phyloP scores from a whole-genome alignment of 352 stramenopile species.

The Globisporangium spiculum region DNA sequence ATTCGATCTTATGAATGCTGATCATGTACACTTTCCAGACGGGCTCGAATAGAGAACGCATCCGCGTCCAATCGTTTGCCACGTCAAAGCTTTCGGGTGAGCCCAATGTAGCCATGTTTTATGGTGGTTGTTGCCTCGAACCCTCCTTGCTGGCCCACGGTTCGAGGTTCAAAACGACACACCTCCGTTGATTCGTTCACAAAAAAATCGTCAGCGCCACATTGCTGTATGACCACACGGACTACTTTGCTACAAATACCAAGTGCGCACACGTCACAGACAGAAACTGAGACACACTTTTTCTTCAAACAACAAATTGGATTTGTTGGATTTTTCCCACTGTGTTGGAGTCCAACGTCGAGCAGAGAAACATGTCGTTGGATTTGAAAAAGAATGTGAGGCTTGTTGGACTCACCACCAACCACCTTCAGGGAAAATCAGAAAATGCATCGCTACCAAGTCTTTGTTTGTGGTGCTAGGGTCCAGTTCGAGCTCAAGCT shows the following conservation, averaged over 20 bases:
- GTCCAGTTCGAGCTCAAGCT: no score
- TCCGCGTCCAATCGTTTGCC: background rate
- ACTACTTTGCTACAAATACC: constrained; percentile 6
- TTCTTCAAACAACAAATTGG: background rate
- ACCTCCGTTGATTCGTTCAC: constrained; percentile 21
- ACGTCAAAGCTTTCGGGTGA: constrained; percentile 23
- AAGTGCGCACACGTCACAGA: constrained; percentile 25
- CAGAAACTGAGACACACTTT: background rate
- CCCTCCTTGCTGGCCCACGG: constrained; percentile 18
- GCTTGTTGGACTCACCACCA: no score
- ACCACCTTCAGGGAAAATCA: no score
- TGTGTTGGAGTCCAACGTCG: constrained; percentile 7
- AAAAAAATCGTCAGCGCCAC: background rate
- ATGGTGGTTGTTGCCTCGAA: constrained; percentile 26
- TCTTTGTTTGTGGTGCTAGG: background rate
- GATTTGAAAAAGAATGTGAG: no score
- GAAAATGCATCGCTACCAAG: no score
- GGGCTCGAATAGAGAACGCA: background rate
- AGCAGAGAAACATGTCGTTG: background rate
- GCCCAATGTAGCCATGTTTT: constrained; percentile 35
- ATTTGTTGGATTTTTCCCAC: constrained; percentile 5
- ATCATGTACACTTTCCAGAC: background rate
- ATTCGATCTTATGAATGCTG: no score
- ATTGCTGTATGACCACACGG: background rate
- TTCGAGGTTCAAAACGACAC: constrained; percentile 30